Evolutionary conservation across 305 asterid species (phyloP).

Genomic region (Vinca major): DNA sequence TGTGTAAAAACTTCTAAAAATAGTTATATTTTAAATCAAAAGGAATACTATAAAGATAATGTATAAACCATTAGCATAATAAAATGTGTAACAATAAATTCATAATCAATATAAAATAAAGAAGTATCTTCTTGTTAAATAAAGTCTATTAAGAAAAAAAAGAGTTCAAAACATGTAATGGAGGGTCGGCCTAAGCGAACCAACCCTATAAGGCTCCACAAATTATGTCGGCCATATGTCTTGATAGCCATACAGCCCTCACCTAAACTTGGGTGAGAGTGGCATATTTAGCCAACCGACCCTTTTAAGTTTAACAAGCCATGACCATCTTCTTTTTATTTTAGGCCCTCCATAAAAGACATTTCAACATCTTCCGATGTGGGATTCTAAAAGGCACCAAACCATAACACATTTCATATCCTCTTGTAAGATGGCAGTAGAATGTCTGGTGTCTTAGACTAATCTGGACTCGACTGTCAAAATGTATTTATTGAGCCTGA

Average conservation of each 20-base stretch:
- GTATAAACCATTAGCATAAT: no score
- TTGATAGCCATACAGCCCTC: constrained; percentile 88
- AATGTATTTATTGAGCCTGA: no score
- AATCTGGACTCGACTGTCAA: no score
- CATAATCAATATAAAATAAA: no score
- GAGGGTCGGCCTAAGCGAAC: constrained; percentile 59
- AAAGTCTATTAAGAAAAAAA: no score
- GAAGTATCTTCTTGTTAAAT: no score
- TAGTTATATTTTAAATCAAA: no score
- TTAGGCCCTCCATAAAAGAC: no score
- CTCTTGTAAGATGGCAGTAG: no score
- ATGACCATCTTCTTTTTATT: not conserved
- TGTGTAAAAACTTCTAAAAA: no score
- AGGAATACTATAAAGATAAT: no score
- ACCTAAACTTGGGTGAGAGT: constrained; percentile 37
- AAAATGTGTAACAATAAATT: no score
- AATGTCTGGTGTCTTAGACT: not conserved
- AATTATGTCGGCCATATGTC: constrained; percentile 94
- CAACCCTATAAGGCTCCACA: constrained; percentile 47
- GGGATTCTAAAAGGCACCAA: constrained; percentile 13
- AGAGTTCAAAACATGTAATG: not conserved
- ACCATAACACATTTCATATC: not conserved
- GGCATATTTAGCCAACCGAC: constrained; percentile 89
- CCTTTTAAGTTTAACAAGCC: not conserved
- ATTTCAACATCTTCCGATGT: constrained; percentile 6